Conservation (phyloP, 202 grass and related monocot genomes). For the Elaeis oleifera region DNA sequence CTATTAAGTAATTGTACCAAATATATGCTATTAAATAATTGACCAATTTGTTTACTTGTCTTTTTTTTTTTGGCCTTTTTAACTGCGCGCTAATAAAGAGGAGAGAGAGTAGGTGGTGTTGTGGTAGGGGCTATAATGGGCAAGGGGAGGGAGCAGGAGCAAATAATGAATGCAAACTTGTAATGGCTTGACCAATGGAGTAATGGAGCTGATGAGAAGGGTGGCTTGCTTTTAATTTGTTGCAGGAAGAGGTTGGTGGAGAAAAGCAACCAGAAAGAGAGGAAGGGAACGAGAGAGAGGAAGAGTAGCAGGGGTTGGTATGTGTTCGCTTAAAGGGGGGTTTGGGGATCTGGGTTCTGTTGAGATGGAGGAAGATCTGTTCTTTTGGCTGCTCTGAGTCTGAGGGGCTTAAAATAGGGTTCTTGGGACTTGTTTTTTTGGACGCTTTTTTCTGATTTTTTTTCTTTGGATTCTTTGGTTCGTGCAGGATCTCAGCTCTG, state of each 20-base stretch:
- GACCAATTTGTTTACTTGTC: not conserved
- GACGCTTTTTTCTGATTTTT: not conserved
- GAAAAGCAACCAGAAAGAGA: not conserved
- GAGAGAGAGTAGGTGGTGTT: not conserved
- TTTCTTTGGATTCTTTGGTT: not conserved
- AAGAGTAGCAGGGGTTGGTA: too few species aligned
- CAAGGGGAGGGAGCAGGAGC: not conserved
- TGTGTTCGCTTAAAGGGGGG: too few species aligned
- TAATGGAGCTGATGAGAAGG: not conserved
- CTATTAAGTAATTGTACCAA: not conserved
- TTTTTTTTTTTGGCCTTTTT: not conserved
- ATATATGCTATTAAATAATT: not conserved
- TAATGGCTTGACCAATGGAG: too few species aligned
- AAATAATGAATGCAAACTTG: not conserved
- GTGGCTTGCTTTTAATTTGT: conserved; percentile 8
- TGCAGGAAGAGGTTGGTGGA: conserved; percentile 11
- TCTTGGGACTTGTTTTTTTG: too few species aligned
- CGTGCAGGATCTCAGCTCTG: not conserved
- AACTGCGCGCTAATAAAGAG: not conserved
- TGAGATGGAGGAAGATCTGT: not conserved
- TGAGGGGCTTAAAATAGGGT: too few species aligned
- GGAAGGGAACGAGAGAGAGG: too few species aligned
- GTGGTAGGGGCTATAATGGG: not conserved
- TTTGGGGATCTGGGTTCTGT: not conserved
- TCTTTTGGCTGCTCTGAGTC: not conserved